Conservation (phyloP, 495 filamentous ascomycete species). For the Penicillium diatomitis region DNA sequence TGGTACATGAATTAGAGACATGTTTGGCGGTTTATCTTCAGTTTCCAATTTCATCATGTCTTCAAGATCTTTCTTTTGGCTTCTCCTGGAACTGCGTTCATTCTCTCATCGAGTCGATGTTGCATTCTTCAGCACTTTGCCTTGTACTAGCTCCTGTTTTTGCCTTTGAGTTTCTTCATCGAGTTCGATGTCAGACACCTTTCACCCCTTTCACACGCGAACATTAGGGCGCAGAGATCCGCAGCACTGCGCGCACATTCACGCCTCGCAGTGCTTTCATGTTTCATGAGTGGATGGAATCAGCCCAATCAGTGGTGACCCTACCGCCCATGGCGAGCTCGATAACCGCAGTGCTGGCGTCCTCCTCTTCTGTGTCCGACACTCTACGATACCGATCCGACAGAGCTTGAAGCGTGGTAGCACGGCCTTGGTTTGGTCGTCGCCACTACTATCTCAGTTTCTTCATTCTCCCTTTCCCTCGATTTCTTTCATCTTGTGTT, state of each 20-base stretch:
- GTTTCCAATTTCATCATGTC: neutral
- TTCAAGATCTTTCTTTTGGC: neutral
- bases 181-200: too few species aligned
- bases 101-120: neutral
- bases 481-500: slow-evolving; percentile 1
- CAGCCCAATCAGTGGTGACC: too few species aligned
- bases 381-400: neutral
- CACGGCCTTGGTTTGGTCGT: neutral
- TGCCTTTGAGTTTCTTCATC: too few species aligned
- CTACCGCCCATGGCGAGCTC: too few species aligned
- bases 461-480: slow-evolving; percentile 6
- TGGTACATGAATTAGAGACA: slow-evolving; percentile 16
- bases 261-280: too few species aligned
- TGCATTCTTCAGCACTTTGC: neutral
- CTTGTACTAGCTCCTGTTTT: too few species aligned
- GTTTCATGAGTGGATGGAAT: too few species aligned
- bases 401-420: slow-evolving; percentile 1
- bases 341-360: too few species aligned
- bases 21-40: slow-evolving; percentile 9
- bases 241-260: too few species aligned
- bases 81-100: neutral
- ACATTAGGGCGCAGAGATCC: too few species aligned
- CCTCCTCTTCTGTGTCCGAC: neutral
- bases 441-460: slow-evolving; percentile 1
- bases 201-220: too few species aligned